Conservation (phyloP, 2,329 filamentous ascomycete species). For the Penicillium sp. region DNA sequence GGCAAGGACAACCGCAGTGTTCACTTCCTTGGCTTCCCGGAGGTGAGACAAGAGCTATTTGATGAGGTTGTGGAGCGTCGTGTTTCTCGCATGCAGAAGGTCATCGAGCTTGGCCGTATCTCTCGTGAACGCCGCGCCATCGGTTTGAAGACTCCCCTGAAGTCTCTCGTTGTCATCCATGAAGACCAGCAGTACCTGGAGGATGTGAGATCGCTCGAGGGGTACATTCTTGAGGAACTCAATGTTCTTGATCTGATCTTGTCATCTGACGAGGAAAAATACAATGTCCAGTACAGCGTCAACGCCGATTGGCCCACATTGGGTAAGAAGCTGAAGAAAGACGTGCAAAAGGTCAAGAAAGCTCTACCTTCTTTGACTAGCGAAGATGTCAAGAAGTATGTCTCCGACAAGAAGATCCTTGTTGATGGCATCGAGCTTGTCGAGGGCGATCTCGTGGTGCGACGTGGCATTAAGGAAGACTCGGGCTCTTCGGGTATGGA, state of each 20-base stretch:
- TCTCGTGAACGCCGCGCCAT: constrained; percentile 79
- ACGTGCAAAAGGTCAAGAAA: constrained; percentile 85
- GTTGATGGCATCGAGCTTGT: constrained; percentile 82
- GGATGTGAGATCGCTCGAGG: constrained; percentile 76
- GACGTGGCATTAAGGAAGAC: constrained; percentile 69
- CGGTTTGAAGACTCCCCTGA: constrained; percentile 83
- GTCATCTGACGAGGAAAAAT: constrained; percentile 79
- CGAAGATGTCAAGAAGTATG: constrained; percentile 73
- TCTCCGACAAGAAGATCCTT: constrained; percentile 64
- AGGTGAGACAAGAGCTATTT: constrained; percentile 81
- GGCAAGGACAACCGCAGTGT: constrained; percentile 75
- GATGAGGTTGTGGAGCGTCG: constrained; percentile 78
- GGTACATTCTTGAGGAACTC: constrained; percentile 86
- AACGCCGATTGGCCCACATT: constrained; percentile 88
- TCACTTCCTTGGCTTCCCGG: constrained; percentile 86
- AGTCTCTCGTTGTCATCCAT: constrained; percentile 84
- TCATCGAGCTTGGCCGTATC: constrained; percentile 84
- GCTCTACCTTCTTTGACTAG: constrained; percentile 72
- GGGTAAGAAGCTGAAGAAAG: constrained; percentile 96
- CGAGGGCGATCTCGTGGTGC: constrained; percentile 76
- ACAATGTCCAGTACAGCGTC: constrained; percentile 87
- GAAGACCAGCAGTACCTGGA: constrained; percentile 74
- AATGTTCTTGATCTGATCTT: constrained; percentile 83
- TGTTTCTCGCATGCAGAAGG: constrained; percentile 86
- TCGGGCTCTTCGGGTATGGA: constrained; percentile 68